phyloP scores from a whole-genome alignment of 176 grass and related monocot genomes.

The Thalia dealbata region DNA sequence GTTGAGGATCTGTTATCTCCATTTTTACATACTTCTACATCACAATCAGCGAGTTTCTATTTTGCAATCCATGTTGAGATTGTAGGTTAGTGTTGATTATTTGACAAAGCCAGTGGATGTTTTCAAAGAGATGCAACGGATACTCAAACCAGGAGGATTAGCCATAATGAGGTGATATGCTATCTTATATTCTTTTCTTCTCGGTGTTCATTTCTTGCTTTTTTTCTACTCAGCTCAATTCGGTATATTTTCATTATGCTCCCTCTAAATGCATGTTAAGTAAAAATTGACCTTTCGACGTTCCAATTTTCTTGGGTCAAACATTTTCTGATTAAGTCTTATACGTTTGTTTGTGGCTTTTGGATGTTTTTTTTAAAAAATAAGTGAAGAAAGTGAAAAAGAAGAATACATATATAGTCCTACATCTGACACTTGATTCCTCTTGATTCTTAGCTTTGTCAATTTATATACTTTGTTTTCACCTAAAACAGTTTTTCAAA shows the following conservation, averaged over 20 bases:
- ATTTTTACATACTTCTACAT: too few species aligned
- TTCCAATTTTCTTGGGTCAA: neutral
- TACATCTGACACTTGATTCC: neutral
- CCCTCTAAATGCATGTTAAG: neutral
- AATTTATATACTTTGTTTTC: neutral
- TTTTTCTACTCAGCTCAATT: neutral
- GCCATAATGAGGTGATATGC: constrained; percentile 83
- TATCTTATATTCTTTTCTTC: neutral
- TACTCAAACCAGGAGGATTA: constrained; percentile 74
- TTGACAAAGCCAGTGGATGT: constrained; percentile 79
- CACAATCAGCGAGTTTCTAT: too few species aligned
- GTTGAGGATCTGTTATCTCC: too few species aligned
- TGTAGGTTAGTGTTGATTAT: constrained; percentile 95
- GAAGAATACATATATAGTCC: neutral
- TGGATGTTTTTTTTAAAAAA: too few species aligned
- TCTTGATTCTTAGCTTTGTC: neutral
- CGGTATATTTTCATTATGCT: neutral
- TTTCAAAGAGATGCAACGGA: constrained; percentile 89
- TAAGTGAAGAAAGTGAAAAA: too few species aligned
- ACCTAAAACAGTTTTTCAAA: constrained; percentile 60
- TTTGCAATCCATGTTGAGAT: neutral
- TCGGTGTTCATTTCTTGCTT: neutral
- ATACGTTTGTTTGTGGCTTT: too few species aligned
- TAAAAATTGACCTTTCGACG: neutral
- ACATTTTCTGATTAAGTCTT: neutral